phyloP scores from a whole-genome alignment of 305 asterid genomes.

The Euphrasia arctica region DNA sequence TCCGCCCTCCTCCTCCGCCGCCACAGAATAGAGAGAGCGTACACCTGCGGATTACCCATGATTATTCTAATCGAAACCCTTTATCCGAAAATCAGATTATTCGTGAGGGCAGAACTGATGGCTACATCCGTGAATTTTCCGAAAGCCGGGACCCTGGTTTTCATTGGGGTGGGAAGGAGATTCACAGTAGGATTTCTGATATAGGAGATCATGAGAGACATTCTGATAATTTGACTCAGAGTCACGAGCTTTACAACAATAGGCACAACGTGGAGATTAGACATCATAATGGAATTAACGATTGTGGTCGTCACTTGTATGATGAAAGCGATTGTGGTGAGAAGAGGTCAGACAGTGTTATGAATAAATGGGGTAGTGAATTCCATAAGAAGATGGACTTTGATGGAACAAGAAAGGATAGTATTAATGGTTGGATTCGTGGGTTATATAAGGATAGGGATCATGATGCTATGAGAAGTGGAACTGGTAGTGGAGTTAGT shows the following conservation, averaged over 20 bases:
- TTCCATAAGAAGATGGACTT: constrained; percentile 20
- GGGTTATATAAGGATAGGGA: constrained; percentile 34
- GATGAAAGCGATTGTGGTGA: constrained; percentile 19
- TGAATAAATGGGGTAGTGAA: constrained; percentile 3
- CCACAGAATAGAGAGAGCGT: constrained; percentile 29
- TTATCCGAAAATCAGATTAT: no score
- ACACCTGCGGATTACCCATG: constrained; percentile 28
- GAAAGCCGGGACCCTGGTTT: no score
- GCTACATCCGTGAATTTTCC: no score
- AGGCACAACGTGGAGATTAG: constrained; percentile 20
- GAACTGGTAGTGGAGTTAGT: constrained; percentile 21
- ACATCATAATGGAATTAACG: neutral
- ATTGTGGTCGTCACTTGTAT: constrained; percentile 3
- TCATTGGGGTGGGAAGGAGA: no score
- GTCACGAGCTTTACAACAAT: constrained; percentile 18
- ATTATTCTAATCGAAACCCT: neutral
- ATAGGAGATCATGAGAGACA: no score
- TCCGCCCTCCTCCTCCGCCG: constrained; percentile 29
- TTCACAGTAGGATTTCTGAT: no score
- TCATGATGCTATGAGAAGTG: constrained; percentile 40
- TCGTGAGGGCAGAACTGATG: no score
- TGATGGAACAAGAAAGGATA: constrained; percentile 30
- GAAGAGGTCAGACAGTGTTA: constrained; percentile 28
- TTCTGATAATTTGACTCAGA: neutral
- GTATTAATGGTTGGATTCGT: constrained; percentile 24